phyloP scores from a whole-genome alignment of 139 green algal genomes.

The Pseudopediastrum boryanum region DNA sequence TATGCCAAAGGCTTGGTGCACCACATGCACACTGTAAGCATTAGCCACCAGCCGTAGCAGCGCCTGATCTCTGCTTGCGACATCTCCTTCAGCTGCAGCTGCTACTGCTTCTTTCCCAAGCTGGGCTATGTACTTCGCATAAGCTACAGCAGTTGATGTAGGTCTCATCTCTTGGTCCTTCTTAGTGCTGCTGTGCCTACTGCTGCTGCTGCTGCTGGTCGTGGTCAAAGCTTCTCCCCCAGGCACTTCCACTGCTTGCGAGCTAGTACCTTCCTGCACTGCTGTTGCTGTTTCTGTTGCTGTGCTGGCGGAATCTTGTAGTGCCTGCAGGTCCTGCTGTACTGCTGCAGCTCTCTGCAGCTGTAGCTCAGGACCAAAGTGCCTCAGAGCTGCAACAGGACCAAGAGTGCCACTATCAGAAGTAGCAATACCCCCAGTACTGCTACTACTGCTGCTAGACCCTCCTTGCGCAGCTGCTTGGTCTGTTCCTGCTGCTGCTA shows the following conservation, averaged over 20 bases:
- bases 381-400: slow-evolving; percentile 3
- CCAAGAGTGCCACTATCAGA: background rate
- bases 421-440: background rate
- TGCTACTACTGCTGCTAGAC: background rate
- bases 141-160: slow-evolving; percentile 15
- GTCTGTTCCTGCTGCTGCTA: background rate
- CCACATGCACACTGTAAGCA: slow-evolving; percentile 30
- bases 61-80: slow-evolving; percentile 7
- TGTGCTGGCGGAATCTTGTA: slow-evolving; percentile 1
- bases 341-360: background rate
- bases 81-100: slow-evolving; percentile 25
- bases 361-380: slow-evolving; percentile 2
- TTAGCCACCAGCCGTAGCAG: slow-evolving; percentile 31
- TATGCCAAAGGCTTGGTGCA: slow-evolving; percentile 42
- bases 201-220: slow-evolving; percentile 15
- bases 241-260: no score
- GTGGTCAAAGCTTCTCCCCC: no score
- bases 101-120: slow-evolving; percentile 12
- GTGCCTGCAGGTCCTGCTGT: background rate
- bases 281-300: background rate
- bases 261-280: no score
- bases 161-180: background rate
- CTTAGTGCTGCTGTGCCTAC: slow-evolving; percentile 6
- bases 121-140: slow-evolving; percentile 25
- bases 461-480: background rate